Conservation (phyloP, 164 flowering plant genomes). For the Kingdonia uniflora region DNA sequence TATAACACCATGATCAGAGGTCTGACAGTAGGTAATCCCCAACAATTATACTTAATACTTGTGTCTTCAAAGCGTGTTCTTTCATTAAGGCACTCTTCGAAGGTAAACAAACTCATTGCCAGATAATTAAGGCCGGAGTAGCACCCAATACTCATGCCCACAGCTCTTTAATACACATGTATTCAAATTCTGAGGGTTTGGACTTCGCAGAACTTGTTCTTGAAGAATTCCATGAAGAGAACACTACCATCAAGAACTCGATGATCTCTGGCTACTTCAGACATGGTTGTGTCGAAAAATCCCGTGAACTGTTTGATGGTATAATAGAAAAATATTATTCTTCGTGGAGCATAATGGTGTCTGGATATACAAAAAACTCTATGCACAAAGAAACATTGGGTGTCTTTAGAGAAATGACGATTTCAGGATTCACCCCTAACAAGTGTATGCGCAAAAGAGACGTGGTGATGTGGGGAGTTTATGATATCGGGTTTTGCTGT, state of each 20-base stretch:
- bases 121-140: slow-evolving; percentile 18
- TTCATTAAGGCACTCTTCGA: slow-evolving; percentile 12
- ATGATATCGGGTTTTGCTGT: slow-evolving; percentile 33
- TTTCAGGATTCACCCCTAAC: slow-evolving; percentile 11
- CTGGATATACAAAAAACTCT: slow-evolving; percentile 25
- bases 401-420: slow-evolving; percentile 25
- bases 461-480: slow-evolving; percentile 29
- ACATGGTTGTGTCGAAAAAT: slow-evolving; percentile 18
- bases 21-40: slow-evolving; percentile 12
- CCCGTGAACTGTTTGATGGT: slow-evolving; percentile 19
- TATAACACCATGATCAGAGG: slow-evolving; percentile 34
- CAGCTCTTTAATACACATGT: slow-evolving; percentile 29
- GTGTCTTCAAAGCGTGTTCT: slow-evolving; percentile 31
- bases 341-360: slow-evolving; percentile 36
- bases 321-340: slow-evolving; percentile 24
- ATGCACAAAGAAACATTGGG: slow-evolving; percentile 21
- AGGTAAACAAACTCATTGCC: slow-evolving; percentile 28
- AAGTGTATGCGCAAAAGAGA: slow-evolving; percentile 26
- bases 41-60: slow-evolving; percentile 28
- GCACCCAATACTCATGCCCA: slow-evolving; percentile 15
- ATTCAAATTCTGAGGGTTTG: slow-evolving; percentile 14
- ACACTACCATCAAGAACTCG: slow-evolving; percentile 21
- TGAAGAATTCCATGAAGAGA: slow-evolving; percentile 8
- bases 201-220: slow-evolving; percentile 17
- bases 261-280: slow-evolving; percentile 26